Conservation (phyloP, 164 flowering plant genomes). For the Dillenia turbinata region DNA sequence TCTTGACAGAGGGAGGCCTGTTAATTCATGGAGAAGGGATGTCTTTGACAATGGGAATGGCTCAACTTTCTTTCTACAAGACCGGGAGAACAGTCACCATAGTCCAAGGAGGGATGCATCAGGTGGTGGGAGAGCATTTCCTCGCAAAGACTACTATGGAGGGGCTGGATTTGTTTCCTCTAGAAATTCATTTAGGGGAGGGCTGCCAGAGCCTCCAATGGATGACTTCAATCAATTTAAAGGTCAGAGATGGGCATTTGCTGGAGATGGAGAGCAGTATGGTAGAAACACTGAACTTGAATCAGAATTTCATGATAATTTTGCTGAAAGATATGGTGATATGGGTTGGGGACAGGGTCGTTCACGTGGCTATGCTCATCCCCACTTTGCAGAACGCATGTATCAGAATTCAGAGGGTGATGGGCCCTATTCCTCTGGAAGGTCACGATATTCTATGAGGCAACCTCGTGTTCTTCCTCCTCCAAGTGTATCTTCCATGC, state of each 20-base stretch:
- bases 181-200: slow-evolving; percentile 36
- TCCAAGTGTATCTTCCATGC: slow-evolving; percentile 63
- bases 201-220: slow-evolving; percentile 36
- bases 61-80: slow-evolving; percentile 32
- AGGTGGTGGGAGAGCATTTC: slow-evolving; percentile 41
- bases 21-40: slow-evolving; percentile 72
- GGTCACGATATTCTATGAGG: slow-evolving; percentile 72
- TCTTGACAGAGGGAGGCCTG: slow-evolving; percentile 49
- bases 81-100: slow-evolving; percentile 47
- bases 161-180: slow-evolving; percentile 44
- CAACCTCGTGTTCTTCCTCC: slow-evolving; percentile 98
- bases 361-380: slow-evolving; percentile 31
- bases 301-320: slow-evolving; percentile 49
- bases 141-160: slow-evolving; percentile 53
- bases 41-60: slow-evolving; percentile 48
- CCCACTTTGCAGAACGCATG: slow-evolving; percentile 47
- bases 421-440: slow-evolving; percentile 58
- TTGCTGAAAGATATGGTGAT: slow-evolving; percentile 52
- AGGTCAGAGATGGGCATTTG: slow-evolving; percentile 60
- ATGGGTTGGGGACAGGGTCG: slow-evolving; percentile 64
- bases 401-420: slow-evolving; percentile 64
- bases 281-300: slow-evolving; percentile 43
- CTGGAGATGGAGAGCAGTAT: slow-evolving; percentile 52
- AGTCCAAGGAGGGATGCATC: slow-evolving; percentile 49
- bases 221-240: slow-evolving; percentile 48